Conservation (phyloP, 1,284 basidiomycete genomes). For the Tylopilus sp. region DNA sequence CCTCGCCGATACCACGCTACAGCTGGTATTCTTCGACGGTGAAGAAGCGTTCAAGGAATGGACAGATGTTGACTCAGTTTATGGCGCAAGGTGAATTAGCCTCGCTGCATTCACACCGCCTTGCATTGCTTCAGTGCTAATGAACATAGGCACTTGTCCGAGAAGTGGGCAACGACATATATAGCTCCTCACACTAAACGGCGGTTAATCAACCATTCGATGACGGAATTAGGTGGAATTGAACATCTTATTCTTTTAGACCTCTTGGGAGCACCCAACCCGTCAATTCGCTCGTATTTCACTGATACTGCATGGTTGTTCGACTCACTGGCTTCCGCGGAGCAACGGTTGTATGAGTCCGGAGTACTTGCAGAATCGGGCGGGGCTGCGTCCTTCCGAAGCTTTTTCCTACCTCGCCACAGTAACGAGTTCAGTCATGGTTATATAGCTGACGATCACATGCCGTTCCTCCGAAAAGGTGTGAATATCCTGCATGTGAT, state of each 20-base stretch:
- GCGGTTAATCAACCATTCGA: constrained; percentile 48
- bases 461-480: constrained; percentile 82
- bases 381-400: constrained; percentile 43
- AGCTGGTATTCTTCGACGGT: constrained; percentile 97
- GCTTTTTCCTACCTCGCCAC: constrained; percentile 58
- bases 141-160: constrained; percentile 68
- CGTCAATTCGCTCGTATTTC: constrained; percentile 74
- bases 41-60: constrained; percentile 94
- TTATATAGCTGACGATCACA: constrained; percentile 90
- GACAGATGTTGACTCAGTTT: constrained; percentile 88
- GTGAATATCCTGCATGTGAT: constrained; percentile 92
- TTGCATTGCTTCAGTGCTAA: constrained; percentile 3
- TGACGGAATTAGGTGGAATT: constrained; percentile 70
- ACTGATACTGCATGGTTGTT: constrained; percentile 90
- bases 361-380: constrained; percentile 47
- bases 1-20: constrained; percentile 76
- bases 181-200: constrained; percentile 57
- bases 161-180: constrained; percentile 74
- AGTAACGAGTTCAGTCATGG: constrained; percentile 42
- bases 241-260: constrained; percentile 90
- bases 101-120: not conserved
- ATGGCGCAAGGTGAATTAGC: constrained; percentile 72
- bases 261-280: constrained; percentile 72
- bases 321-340: constrained; percentile 64
- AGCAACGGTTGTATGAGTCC: constrained; percentile 58